phyloP scores from a whole-genome alignment of 225 moss, liverwort and hornwort genomes.

The Sphagnum tenellum region DNA sequence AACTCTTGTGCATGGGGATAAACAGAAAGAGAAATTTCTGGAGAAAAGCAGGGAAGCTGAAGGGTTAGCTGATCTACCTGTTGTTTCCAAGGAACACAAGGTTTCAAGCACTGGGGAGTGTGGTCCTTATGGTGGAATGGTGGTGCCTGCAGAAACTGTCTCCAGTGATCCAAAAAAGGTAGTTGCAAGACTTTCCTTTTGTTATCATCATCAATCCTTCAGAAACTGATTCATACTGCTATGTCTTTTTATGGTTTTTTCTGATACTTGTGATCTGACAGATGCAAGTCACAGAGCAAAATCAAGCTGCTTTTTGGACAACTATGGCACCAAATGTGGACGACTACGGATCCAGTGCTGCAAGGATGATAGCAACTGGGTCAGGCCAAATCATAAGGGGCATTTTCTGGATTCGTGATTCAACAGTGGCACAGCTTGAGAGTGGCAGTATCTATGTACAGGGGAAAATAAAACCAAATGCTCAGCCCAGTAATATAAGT shows the following conservation, averaged over 20 bases:
- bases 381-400: constrained; percentile 78
- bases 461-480: constrained; percentile 34
- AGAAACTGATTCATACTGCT: no score
- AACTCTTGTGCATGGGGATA: constrained; percentile 51
- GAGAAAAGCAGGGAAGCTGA: constrained; percentile 12
- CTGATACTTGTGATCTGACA: no score
- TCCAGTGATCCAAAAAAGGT: constrained; percentile 46
- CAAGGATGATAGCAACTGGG: constrained; percentile 66
- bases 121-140: constrained; percentile 38
- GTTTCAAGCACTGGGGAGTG: constrained; percentile 11
- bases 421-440: constrained; percentile 39
- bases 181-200: background rate
- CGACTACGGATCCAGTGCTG: constrained; percentile 69
- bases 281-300: constrained; percentile 27
- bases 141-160: constrained; percentile 36
- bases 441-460: constrained; percentile 44
- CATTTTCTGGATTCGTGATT: constrained; percentile 78
- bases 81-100: constrained; percentile 5
- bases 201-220: no score
- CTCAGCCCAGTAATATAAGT: constrained; percentile 52
- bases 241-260: no score
- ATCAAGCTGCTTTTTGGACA: constrained; percentile 69
- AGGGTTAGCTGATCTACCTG: no score
- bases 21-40: constrained; percentile 12
- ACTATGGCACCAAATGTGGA: constrained; percentile 89